Evolutionary conservation across 2,329 filamentous ascomycete genomes (phyloP).

Genomic region (Pestalotiopsis sp.): DNA sequence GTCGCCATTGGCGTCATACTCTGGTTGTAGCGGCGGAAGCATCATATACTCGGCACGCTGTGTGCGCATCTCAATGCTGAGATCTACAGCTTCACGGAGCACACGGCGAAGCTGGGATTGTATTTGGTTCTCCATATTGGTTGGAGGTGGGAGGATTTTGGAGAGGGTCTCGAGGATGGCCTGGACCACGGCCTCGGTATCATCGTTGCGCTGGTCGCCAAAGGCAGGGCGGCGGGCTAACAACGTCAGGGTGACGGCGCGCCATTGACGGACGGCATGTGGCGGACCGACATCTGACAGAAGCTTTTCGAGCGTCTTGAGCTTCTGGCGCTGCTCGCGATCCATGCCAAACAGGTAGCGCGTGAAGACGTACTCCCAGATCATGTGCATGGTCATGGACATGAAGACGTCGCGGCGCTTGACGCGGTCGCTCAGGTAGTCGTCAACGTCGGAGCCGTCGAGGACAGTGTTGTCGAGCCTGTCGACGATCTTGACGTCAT

Average conservation of each 20-base stretch:
- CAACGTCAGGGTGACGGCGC: slow-evolving; percentile 89
- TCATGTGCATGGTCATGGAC: slow-evolving; percentile 98
- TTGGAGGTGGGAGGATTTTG: slow-evolving; percentile 83
- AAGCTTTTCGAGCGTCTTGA: slow-evolving; percentile 93
- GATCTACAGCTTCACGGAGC: slow-evolving; percentile 82
- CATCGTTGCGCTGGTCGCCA: slow-evolving; percentile 77
- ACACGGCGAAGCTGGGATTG: slow-evolving; percentile 84
- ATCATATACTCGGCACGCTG: slow-evolving; percentile 98
- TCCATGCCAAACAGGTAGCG: slow-evolving; percentile 99
- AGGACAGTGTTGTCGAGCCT: slow-evolving; percentile 92
- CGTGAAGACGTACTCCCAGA: slow-evolving; percentile 98
- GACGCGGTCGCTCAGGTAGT: slow-evolving; percentile 84
- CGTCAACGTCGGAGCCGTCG: slow-evolving; percentile 90
- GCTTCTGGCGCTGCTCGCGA: slow-evolving; percentile 93
- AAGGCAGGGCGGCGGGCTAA: slow-evolving; percentile 82
- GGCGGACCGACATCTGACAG: slow-evolving; percentile 84
- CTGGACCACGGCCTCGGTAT: slow-evolving; percentile 94
- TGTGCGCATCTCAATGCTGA: slow-evolving; percentile 96
- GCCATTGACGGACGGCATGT: slow-evolving; percentile 94
- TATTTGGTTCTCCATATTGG: slow-evolving; percentile 77
- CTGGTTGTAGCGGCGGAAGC: slow-evolving; percentile 90
- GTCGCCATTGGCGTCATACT: slow-evolving; percentile 93
- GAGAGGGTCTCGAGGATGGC: slow-evolving; percentile 85
- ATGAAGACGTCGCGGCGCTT: slow-evolving; percentile 93
- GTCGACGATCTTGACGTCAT: slow-evolving; percentile 90